Conservation (phyloP, 345 rosid species). For the Nephelium lappaceum region DNA sequence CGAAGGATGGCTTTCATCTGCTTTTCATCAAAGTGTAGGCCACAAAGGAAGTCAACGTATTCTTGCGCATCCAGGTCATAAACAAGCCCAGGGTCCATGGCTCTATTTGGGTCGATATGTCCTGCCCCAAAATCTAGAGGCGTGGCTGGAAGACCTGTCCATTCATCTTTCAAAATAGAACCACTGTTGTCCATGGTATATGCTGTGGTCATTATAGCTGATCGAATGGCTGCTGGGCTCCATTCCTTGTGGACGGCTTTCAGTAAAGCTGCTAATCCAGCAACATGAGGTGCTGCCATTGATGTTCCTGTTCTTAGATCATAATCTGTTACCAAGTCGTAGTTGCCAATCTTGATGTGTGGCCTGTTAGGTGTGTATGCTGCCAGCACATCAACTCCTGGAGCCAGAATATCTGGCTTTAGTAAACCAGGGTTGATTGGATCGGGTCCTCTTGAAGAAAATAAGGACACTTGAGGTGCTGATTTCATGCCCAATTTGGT, state of each 20-base stretch:
- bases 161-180: conserved; percentile 22
- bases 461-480: conserved; percentile 58
- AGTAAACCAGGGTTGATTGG: conserved; percentile 36
- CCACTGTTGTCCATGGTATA: conserved; percentile 34
- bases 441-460: conserved; percentile 71
- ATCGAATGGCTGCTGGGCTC: conserved; percentile 45
- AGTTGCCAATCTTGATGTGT: conserved; percentile 20
- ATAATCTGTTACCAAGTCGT: conserved; percentile 34
- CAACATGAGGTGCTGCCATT: conserved; percentile 60
- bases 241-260: conserved; percentile 47
- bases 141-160: conserved; percentile 16
- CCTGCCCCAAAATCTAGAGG: conserved; percentile 46
- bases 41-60: conserved; percentile 38
- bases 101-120: conserved; percentile 42
- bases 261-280: conserved; percentile 56
- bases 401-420: conserved; percentile 48
- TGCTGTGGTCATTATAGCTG: conserved; percentile 53
- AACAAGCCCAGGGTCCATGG: conserved; percentile 46
- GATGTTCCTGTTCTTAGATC: conserved; percentile 40
- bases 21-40: conserved; percentile 27
- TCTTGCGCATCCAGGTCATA: conserved; percentile 38
- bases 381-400: conserved; percentile 43
- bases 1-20: conserved; percentile 42
- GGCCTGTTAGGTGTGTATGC: conserved; percentile 29
- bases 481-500: conserved; percentile 34